Conservation (phyloP, 2,329 filamentous ascomycete species). For the Botrytis galanthina region DNA sequence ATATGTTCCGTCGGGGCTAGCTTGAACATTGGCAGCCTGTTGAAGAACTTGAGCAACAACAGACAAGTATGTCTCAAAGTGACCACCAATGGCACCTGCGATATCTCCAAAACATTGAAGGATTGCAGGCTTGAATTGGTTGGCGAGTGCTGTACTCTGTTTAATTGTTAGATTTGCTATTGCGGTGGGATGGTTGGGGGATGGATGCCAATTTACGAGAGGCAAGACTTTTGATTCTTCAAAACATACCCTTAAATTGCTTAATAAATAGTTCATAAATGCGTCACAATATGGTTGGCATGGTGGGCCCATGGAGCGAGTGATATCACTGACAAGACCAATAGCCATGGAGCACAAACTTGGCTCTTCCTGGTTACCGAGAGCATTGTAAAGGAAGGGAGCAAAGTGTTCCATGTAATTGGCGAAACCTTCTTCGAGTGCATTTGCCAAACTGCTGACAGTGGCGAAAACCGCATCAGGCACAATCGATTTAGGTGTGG, state of each 20-base stretch:
- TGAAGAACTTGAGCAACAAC: conserved; percentile 93
- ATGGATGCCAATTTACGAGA: background rate
- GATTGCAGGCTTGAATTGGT: conserved; percentile 97
- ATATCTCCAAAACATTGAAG: conserved; percentile 98
- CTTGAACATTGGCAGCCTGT: conserved; percentile 81
- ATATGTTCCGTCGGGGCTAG: conserved; percentile 75
- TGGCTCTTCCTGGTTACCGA: conserved; percentile 93
- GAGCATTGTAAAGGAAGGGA: conserved; percentile 88
- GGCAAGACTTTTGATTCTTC: background rate
- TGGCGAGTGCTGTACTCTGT: conserved; percentile 79
- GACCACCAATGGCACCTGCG: conserved; percentile 85
- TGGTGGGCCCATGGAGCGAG: conserved; percentile 82
- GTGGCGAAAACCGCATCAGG: conserved; percentile 92
- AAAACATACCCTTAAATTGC: conserved; percentile 73
- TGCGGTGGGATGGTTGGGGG: background rate
- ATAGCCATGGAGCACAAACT: conserved; percentile 96
- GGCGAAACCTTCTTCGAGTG: conserved; percentile 86
- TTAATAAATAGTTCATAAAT: conserved; percentile 97
- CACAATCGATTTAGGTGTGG: conserved; percentile 85
- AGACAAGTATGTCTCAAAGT: conserved; percentile 89
- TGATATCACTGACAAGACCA: conserved; percentile 94
- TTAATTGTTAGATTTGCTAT: conserved; percentile 12
- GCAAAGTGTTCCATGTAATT: conserved; percentile 98
- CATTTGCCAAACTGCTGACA: conserved; percentile 86
- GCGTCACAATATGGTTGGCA: conserved; percentile 93